Base-by-base conservation (phyloP, 768 basidiomycete species). In the Dacryopinax primogenitus region DNA sequence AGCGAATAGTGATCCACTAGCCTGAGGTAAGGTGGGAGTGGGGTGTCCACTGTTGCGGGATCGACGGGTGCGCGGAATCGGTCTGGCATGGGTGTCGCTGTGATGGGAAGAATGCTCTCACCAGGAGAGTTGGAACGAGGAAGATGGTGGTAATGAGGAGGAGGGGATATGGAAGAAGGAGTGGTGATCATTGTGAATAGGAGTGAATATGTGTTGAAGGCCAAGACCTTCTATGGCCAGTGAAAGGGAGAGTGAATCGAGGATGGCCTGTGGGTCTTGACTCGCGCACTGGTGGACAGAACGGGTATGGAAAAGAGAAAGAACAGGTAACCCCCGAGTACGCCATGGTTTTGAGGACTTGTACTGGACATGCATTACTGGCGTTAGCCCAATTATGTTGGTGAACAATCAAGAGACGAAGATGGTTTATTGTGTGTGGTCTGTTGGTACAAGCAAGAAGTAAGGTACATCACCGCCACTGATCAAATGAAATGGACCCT, bases 1-100 rank as follows among this genome's bases (percentile, higher is more conserved):
- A 95, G 83, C 26, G 92, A 91, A 33, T 95, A 82, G 51, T 92
- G 81, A 71, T 94, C 86, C 32, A 85, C 80, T 35, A 93, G 86
- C 68, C 85, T 81, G 62, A 97, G 86, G 74, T 94, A 94, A 7
- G 92, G 90, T 67, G 81, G 85, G 65, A 93, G 84, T 18, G 77
- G 63, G 12, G 64, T 68, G 23, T 62, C 51, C 26, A 58, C 51
- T 3, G 51, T 58, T 9, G 51, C 51, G 11, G 51, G 51, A 21
- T 58, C 51, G 30, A 58, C 51, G 9, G 51, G 51, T 2, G 51
- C 51, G 3, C 13, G 9, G 51, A 58, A 58, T 26, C 51, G 11
- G 51, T 58, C 21, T 30, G 45, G 13, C 11, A 18, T 37, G 36
- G 41, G 41, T 30, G 32, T 58, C 4, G 51, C 51, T 11, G 9